Conservation (phyloP, 257 asterid species). For the Anisodus acutangulus region DNA sequence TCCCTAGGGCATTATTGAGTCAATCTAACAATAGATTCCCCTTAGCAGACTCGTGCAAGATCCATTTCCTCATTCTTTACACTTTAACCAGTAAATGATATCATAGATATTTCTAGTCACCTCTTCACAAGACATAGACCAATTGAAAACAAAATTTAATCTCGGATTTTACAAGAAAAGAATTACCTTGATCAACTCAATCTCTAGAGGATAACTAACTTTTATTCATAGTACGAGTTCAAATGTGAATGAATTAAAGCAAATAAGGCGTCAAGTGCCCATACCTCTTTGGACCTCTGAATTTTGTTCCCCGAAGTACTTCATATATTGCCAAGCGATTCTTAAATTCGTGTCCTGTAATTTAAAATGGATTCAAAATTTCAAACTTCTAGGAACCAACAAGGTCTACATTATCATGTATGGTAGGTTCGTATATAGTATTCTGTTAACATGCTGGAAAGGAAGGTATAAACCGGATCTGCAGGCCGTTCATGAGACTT, state of each 20-base stretch:
- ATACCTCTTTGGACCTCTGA: conserved; percentile 73
- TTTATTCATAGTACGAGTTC: background rate
- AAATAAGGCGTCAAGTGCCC: background rate
- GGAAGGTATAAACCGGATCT: conserved; percentile 63
- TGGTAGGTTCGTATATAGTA: background rate
- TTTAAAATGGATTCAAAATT: background rate
- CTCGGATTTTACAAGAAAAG: background rate
- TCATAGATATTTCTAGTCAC: background rate
- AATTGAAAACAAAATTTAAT: background rate
- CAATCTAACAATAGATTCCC: background rate
- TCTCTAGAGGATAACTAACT: background rate
- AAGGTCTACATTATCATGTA: conserved; percentile 10
- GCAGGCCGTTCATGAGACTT: conserved; percentile 62
- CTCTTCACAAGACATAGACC: too few relatives aligned
- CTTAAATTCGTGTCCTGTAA: conserved; percentile 85
- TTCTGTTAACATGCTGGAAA: conserved; percentile 17
- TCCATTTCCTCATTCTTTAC: background rate
- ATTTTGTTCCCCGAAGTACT: conserved; percentile 76
- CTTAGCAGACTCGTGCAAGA: background rate
- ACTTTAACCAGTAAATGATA: background rate
- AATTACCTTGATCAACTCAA: background rate
- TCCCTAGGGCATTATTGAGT: background rate
- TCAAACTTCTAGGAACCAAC: conserved; percentile 29
- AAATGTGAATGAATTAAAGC: background rate
- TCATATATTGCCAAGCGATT: conserved; percentile 98